Conservation (phyloP, 305 asterid species). For the Fraxinus greggii region DNA sequence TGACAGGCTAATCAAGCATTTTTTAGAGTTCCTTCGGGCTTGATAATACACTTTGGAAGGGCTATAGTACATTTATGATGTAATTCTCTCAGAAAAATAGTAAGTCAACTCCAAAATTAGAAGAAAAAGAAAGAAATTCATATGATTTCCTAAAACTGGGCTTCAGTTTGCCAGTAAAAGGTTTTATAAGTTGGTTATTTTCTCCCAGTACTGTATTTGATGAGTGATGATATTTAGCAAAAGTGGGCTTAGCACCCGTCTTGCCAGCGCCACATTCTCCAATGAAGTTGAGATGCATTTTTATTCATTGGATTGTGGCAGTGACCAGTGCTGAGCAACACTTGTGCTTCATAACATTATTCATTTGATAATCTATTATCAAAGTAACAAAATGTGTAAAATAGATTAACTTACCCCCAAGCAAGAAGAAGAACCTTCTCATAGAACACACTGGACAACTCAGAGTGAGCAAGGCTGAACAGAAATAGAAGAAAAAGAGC, state of each 20-base stretch:
- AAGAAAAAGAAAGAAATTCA: not conserved
- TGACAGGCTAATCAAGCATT: not conserved
- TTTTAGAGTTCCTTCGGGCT: not conserved
- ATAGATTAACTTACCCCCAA: constrained; percentile 72
- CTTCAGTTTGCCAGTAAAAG: not conserved
- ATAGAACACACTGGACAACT: constrained; percentile 80
- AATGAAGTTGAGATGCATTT: not conserved
- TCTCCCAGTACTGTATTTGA: not conserved
- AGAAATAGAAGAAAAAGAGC: constrained; percentile 18
- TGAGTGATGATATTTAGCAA: not conserved
- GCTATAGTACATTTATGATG: not conserved
- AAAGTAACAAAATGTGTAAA: constrained; percentile 10
- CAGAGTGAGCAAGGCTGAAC: constrained; percentile 93
- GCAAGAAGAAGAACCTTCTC: constrained; percentile 97
- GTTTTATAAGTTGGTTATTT: not conserved
- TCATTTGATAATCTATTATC: not conserved
- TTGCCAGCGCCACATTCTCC: not conserved
- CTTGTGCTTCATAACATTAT: not conserved
- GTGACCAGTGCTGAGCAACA: not conserved
- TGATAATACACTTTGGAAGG: not conserved
- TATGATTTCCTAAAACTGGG: not conserved
- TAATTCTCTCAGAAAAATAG: not conserved
- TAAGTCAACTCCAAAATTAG: not conserved
- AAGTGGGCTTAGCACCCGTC: not conserved
- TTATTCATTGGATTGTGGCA: not conserved